Evolutionary conservation across 371 early-diverging fungal species (phyloP).

Genomic region (Syncephalastrum racemosum): DNA sequence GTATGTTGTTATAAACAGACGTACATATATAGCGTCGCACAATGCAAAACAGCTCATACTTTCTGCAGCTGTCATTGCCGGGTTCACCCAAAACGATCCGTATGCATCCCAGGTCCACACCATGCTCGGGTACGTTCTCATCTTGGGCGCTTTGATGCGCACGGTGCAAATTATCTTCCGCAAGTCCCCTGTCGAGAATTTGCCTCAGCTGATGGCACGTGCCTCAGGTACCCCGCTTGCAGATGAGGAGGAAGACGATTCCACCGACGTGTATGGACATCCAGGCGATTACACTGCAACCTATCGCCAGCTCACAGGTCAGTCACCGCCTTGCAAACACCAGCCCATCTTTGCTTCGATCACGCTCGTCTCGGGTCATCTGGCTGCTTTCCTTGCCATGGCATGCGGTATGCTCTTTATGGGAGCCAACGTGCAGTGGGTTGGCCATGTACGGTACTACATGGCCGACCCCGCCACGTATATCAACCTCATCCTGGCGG

Average conservation of each 20-base stretch:
- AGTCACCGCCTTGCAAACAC: slow-evolving; percentile 27
- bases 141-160: slow-evolving; percentile 32
- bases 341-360: slow-evolving; percentile 36
- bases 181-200: slow-evolving; percentile 39
- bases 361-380: slow-evolving; percentile 30
- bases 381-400: slow-evolving; percentile 30
- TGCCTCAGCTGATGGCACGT: slow-evolving; percentile 35
- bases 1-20: slow-evolving; percentile 10
- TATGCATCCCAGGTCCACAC: slow-evolving; percentile 31
- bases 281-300: slow-evolving; percentile 11
- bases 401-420: slow-evolving; percentile 37
- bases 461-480: slow-evolving; percentile 35
- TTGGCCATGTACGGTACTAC: slow-evolving; percentile 32
- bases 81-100: slow-evolving; percentile 21
- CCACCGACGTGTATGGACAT: slow-evolving; percentile 6
- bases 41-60: not conserved
- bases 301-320: slow-evolving; percentile 19
- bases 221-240: slow-evolving; percentile 14
- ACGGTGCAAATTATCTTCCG: slow-evolving; percentile 40
- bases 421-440: slow-evolving; percentile 42
- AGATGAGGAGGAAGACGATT: slow-evolving; percentile 18
- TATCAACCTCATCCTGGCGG: slow-evolving; percentile 32
- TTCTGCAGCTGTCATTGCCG: slow-evolving; percentile 17
- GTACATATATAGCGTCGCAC: not conserved
- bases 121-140: slow-evolving; percentile 38